Evolutionary conservation across 805 yeast genomes (phyloP), one percentile per base, ranked within the genome.

Genomic region (Starmerella asiatica): DNA sequence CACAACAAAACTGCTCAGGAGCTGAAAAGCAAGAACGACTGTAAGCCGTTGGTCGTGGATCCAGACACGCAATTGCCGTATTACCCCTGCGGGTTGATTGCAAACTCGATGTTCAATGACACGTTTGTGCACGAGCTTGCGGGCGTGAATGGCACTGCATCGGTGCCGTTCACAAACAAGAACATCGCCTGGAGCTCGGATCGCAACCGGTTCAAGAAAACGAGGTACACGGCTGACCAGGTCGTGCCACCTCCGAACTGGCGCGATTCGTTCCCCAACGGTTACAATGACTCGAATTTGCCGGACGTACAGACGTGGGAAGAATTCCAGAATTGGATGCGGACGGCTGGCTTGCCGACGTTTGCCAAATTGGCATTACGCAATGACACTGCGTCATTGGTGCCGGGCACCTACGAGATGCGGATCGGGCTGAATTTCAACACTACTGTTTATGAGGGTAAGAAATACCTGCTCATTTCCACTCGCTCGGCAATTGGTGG

Each of bases 211-310:
- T 88, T 71, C 63, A 75, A 79, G 63, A 75, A 71, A 54, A 79
- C 97, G 1, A 50, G 64, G 39, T 86, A 91, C 57, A 65, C 68
- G 31, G 65, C 76, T 7, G 55, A 65, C 21, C 76, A 84, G 12
- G 77, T 88, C 32, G 91, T 77, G 2, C 98, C 98, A 11, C 98
- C 98, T 5, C 94, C 91, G 38, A 83, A 80, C 62, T 88, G 98
- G 98, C 65, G 62, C 30, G 68, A 71, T 47, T 63, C 55, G 62
- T 88, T 60, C 58, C 97, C 97, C 2, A 62, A 85, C 44, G 97
- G 97, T 0, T 88, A 91, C 62, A 83, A 79, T n/a, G 76, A 71
- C 26, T 73, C 72, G 5, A 84, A 83, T 57, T 51, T 88, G 45
- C 94, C 93, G 3, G 78, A 81, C 55, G 56, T 88, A 35, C 68